Evolutionary conservation across 2,329 filamentous ascomycete species (phyloP).

Genomic region (Colletotrichum truncatum): DNA sequence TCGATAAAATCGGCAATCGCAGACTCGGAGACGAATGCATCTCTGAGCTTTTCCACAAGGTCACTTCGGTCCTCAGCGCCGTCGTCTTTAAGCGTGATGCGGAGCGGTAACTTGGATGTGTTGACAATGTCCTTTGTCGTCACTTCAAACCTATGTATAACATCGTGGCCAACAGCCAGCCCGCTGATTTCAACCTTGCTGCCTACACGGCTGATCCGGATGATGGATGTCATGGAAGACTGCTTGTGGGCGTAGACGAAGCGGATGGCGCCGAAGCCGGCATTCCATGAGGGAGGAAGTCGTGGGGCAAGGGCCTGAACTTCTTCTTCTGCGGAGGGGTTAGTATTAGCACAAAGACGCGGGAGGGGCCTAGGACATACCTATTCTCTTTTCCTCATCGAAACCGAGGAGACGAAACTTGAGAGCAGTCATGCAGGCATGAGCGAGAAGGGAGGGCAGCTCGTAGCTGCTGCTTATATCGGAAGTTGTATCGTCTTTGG

Average conservation of each 20-base stretch:
- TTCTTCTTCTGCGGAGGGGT: slow-evolving; percentile 57
- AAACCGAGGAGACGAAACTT: slow-evolving; percentile 86
- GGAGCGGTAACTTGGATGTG: slow-evolving; percentile 62
- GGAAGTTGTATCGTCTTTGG: slow-evolving; percentile 61
- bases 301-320: slow-evolving; percentile 67
- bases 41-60: slow-evolving; percentile 57
- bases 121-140: slow-evolving; percentile 79
- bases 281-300: slow-evolving; percentile 84
- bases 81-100: slow-evolving; percentile 58
- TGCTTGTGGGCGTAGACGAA: slow-evolving; percentile 90
- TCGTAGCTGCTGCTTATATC: slow-evolving; percentile 79
- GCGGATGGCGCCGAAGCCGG: slow-evolving; percentile 73
- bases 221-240: slow-evolving; percentile 83
- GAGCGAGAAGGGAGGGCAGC: slow-evolving; percentile 82
- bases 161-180: slow-evolving; percentile 81
- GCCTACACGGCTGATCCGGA: slow-evolving; percentile 85
- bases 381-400: slow-evolving; percentile 80
- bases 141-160: slow-evolving; percentile 81
- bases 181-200: slow-evolving; percentile 86
- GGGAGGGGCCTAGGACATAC: slow-evolving; percentile 50
- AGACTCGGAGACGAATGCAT: slow-evolving; percentile 78
- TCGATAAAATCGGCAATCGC: slow-evolving; percentile 76
- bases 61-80: slow-evolving; percentile 58
- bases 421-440: slow-evolving; percentile 83
- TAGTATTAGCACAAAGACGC: neutral